Evolutionary conservation across 1,284 basidiomycete genomes (phyloP), one percentile per base, ranked within the genome.

Genomic region (Cutaneotrichosporon cyanovorans): DNA sequence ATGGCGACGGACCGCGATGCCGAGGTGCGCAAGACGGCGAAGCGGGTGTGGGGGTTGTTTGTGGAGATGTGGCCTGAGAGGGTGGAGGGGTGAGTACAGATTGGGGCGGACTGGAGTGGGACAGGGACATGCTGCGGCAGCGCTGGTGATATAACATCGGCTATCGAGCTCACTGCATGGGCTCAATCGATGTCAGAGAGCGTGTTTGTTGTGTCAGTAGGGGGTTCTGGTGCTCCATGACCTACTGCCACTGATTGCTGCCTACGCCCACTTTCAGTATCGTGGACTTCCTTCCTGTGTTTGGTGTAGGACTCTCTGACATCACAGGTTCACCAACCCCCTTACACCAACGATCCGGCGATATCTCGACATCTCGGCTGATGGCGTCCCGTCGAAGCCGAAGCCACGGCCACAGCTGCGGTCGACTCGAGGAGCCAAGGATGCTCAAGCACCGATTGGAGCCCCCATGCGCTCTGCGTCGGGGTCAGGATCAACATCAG

Each of bases 1-100:
- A 69, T 72, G 51, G 73, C 70, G 4, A 69, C 66, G 0, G 75
- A 77, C 47, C 69, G 71, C 35, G 73, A 75, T 55, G 60, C 69
- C 0, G 73, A 76, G 39, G 75, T 76, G 1, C 57, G 75, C 37
- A 65, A 68, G 55, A 66, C 62, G 10, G 68, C 65, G 8, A 74
- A 72, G 52, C 58, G 61, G 25, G 53, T 76, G 15, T 77, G 73
- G 68, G 69, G 58, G 22, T 41, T 48, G 31, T 77, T 73, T 49
- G 54, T 55, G 14, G 59, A 61, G 0, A 40, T 62, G 7, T 77
- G 70, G 71, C 74, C 75, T 2, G 73, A 74, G 34, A 53, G 74
- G 14, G 68, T 75, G 1, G 70, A 73, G 28, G 58, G 58, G 65
- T 74, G 53, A 66, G 72, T 66, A 15, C 9, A 14, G 3, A 25